phyloP scores from a whole-genome alignment of 1,139 yeast species.

The Komagataea norvegica region DNA sequence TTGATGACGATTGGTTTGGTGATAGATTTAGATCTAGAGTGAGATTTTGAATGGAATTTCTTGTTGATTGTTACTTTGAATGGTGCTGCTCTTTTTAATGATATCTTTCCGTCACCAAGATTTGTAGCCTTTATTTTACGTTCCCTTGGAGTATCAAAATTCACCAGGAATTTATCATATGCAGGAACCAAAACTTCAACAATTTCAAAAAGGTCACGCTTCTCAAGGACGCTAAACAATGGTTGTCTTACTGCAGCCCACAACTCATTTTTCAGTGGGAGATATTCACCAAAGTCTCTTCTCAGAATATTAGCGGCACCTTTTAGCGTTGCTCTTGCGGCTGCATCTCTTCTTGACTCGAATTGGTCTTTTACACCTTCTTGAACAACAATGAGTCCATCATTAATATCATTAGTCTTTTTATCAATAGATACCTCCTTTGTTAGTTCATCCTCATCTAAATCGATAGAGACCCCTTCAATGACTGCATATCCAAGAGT shows the following conservation, averaged over 20 bases:
- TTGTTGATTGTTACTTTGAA: slow-evolving; percentile 31
- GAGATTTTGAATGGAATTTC: slow-evolving; percentile 11
- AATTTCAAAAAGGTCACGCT: slow-evolving; percentile 60
- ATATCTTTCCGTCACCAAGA: slow-evolving; percentile 27
- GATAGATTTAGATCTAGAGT: slow-evolving; percentile 6
- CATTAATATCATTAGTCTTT: slow-evolving; percentile 21
- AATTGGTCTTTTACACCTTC: slow-evolving; percentile 40
- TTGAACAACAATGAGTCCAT: slow-evolving; percentile 42
- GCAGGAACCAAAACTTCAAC: slow-evolving; percentile 64
- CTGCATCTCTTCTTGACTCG: slow-evolving; percentile 45
- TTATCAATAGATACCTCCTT: slow-evolving; percentile 27
- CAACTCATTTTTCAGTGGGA: slow-evolving; percentile 51
- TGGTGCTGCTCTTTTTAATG: slow-evolving; percentile 33
- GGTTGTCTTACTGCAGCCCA: slow-evolving; percentile 74
- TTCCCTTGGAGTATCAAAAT: slow-evolving; percentile 62
- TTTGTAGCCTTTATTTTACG: slow-evolving; percentile 59
- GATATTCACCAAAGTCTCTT: slow-evolving; percentile 59
- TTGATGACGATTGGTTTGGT: slow-evolving; percentile 10
- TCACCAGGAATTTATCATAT: slow-evolving; percentile 55
- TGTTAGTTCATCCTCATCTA: slow-evolving; percentile 59
- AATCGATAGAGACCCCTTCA: slow-evolving; percentile 48
- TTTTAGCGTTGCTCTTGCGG: slow-evolving; percentile 33
- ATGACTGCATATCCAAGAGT: slow-evolving; percentile 68
- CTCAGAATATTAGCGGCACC: slow-evolving; percentile 61
- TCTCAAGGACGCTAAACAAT: slow-evolving; percentile 51